Percentiles rank a stretch among this genome's conserved stretches.
phyloP scores from a whole-genome alignment of 2,329 filamentous ascomycete species.

The Monosporascus ibericus region DNA sequence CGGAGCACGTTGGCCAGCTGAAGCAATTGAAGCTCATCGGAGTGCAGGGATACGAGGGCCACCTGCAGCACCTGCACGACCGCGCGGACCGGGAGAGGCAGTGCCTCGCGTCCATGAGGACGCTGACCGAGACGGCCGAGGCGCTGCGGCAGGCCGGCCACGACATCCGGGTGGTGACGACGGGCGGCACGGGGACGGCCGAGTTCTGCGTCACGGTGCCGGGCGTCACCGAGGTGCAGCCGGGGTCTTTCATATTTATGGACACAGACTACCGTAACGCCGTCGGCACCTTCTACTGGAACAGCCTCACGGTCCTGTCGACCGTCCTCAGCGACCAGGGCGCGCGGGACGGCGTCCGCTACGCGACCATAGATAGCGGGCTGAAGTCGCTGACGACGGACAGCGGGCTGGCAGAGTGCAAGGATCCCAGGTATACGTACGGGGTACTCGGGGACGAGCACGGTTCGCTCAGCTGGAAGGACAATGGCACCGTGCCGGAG shows the following conservation, averaged over 20 bases:
- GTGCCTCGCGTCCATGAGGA: slow-evolving; percentile 40
- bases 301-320: slow-evolving; percentile 41
- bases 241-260: slow-evolving; percentile 52
- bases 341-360: slow-evolving; percentile 18
- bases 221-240: slow-evolving; percentile 48
- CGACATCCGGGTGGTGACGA: slow-evolving; percentile 43
- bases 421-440: slow-evolving; percentile 35
- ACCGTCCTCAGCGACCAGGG: slow-evolving; percentile 44
- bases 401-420: slow-evolving; percentile 43
- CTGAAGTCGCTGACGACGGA: slow-evolving; percentile 46
- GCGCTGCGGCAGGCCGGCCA: slow-evolving; percentile 34
- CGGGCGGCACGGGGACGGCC: slow-evolving; percentile 45
- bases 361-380: slow-evolving; percentile 41
- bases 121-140: slow-evolving; percentile 36
- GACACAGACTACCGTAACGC: slow-evolving; percentile 51
- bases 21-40: slow-evolving; percentile 38
- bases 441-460: slow-evolving; percentile 43
- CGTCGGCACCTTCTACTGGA: slow-evolving; percentile 40
- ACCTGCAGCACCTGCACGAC: slow-evolving; percentile 44
- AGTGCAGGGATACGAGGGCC: slow-evolving; percentile 47
- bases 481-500: slow-evolving; percentile 24
- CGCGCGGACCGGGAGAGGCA: slow-evolving; percentile 32
- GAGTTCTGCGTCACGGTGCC: slow-evolving; percentile 46
- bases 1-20: slow-evolving; percentile 29
- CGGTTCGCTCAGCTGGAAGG: slow-evolving; percentile 39